Evolutionary conservation across 352 stramenopile genomes (phyloP).

Genomic region (Phytophthora pisi): DNA sequence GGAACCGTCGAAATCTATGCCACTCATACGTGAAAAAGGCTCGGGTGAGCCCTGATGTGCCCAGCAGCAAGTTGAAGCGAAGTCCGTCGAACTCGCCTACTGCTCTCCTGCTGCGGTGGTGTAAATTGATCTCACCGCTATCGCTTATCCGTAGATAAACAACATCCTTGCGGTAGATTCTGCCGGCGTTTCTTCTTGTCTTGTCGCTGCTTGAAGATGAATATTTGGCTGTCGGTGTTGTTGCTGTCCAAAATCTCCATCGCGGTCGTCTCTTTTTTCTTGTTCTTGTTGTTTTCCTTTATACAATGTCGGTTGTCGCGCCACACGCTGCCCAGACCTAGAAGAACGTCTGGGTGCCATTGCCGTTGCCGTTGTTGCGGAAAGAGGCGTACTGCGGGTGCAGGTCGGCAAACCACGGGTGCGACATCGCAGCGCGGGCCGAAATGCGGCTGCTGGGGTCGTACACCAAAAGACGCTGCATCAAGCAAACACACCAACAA

Average conservation of each 20-base stretch:
- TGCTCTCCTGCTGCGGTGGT: background rate
- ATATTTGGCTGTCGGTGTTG: background rate
- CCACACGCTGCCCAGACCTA: conserved; percentile 10
- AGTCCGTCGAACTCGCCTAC: background rate
- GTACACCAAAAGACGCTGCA: conserved; percentile 80
- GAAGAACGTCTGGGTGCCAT: conserved; percentile 52
- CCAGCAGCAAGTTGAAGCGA: conserved; percentile 12
- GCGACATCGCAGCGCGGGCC: conserved; percentile 76
- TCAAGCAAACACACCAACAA: conserved; percentile 16
- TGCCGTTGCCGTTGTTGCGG: conserved; percentile 55
- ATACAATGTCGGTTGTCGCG: background rate
- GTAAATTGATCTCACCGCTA: background rate
- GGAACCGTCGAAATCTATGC: conserved; percentile 27
- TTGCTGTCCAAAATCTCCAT: background rate
- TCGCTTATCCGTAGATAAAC: background rate
- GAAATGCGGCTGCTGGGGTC: conserved; percentile 83
- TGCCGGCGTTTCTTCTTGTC: background rate
- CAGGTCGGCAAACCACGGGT: conserved; percentile 87
- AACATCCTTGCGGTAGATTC: background rate
- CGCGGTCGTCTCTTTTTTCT: conserved; percentile 10
- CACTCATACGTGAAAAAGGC: conserved; percentile 26
- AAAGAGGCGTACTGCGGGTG: conserved; percentile 79
- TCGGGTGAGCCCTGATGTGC: conserved; percentile 15
- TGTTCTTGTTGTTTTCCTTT: background rate
- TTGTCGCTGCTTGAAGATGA: background rate